A percentile compares a stretch with the other conserved stretches of the same genome.
These are phyloP conservation scores for Yamadazyma mexicana DNA, from an alignment of 1,139 yeast genomes.

Conservation along the genomic window DNA sequence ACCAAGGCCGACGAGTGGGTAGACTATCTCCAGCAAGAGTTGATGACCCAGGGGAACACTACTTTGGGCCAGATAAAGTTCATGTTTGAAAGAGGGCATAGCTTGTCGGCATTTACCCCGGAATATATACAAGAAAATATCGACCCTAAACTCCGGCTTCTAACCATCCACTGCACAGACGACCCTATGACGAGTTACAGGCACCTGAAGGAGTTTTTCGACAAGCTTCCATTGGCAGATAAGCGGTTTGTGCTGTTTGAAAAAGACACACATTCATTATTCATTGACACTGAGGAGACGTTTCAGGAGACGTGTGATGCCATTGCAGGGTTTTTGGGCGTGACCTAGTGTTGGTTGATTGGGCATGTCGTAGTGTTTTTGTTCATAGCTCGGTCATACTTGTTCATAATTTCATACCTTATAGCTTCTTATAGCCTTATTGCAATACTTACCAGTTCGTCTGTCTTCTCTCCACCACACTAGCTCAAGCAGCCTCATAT, in stretches of 20 bases:
- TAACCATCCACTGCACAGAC: slow-evolving; percentile 18
- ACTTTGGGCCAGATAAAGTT: slow-evolving; percentile 20
- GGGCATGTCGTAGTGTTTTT: too few relatives aligned
- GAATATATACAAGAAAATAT: slow-evolving; percentile 7
- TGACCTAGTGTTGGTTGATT: too few relatives aligned
- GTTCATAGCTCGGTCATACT: too few relatives aligned
- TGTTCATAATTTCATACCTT: too few relatives aligned
- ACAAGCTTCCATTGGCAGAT: slow-evolving; percentile 14
- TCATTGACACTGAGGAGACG: slow-evolving; percentile 21
- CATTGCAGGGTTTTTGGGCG: slow-evolving; percentile 13
- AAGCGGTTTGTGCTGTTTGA: slow-evolving; percentile 17
- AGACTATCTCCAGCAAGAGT: slow-evolving; percentile 18
- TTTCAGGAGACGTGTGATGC: slow-evolving; percentile 15
- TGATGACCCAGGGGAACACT: slow-evolving; percentile 18
- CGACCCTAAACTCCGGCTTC: slow-evolving; percentile 13
- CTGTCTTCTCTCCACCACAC: too few relatives aligned
- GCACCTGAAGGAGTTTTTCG: slow-evolving; percentile 17
- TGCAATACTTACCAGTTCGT: too few relatives aligned
- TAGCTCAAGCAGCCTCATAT: too few relatives aligned
- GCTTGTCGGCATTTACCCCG: slow-evolving; percentile 10
- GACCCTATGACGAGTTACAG: slow-evolving; percentile 19
- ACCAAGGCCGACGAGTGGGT: slow-evolving; percentile 21
- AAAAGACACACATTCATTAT: slow-evolving; percentile 21
- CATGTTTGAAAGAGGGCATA: slow-evolving; percentile 20
- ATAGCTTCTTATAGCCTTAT: too few relatives aligned